phyloP scores from a whole-genome alignment of 2,329 filamentous ascomycete genomes.

The Phyllosticta citrichinensis region DNA sequence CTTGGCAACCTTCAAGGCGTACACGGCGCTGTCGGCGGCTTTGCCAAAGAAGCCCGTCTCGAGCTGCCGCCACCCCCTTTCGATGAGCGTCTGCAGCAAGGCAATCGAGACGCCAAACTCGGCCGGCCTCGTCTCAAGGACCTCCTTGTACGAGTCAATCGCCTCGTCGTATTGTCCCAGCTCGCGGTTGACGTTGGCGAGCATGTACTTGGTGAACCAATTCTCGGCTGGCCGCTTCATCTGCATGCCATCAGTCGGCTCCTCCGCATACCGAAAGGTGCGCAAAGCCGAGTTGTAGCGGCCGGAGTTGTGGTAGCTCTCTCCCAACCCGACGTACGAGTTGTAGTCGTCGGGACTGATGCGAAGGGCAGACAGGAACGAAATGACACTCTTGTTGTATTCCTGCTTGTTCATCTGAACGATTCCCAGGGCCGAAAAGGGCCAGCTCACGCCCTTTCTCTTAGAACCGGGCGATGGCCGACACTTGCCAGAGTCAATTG shows the following conservation, averaged over 20 bases:
- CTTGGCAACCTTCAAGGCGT: conserved; percentile 59
- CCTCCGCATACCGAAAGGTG: conserved; percentile 77
- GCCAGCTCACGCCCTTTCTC: conserved; percentile 89
- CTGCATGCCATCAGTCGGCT: conserved; percentile 54
- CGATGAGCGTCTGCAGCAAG: conserved; percentile 76
- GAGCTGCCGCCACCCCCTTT: conserved; percentile 66
- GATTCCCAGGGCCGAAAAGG: conserved; percentile 84
- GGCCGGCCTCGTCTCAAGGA: conserved; percentile 55
- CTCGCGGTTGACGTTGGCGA: conserved; percentile 88
- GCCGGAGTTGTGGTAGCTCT: conserved; percentile 91
- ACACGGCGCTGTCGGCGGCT: conserved; percentile 58
- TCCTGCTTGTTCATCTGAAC: conserved; percentile 93
- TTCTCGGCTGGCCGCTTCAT: conserved; percentile 53
- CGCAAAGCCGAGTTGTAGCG: conserved; percentile 89
- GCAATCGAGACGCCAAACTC: conserved; percentile 86
- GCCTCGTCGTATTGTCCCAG: conserved; percentile 83
- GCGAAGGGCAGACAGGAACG: conserved; percentile 80
- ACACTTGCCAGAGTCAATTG: conserved; percentile 90
- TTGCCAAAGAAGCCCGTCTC: conserved; percentile 82
- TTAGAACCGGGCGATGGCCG: conserved; percentile 86
- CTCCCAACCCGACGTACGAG: conserved; percentile 92
- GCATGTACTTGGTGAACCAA: conserved; percentile 96
- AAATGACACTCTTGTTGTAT: conserved; percentile 78
- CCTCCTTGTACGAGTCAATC: conserved; percentile 63
- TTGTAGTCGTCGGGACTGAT: conserved; percentile 83